Percentiles rank a stretch among this genome's conserved stretches.
These are phyloP conservation scores for Neostapfia colusana DNA, from an alignment of 176 grass and related monocot genomes.

Conservation along the genomic window DNA sequence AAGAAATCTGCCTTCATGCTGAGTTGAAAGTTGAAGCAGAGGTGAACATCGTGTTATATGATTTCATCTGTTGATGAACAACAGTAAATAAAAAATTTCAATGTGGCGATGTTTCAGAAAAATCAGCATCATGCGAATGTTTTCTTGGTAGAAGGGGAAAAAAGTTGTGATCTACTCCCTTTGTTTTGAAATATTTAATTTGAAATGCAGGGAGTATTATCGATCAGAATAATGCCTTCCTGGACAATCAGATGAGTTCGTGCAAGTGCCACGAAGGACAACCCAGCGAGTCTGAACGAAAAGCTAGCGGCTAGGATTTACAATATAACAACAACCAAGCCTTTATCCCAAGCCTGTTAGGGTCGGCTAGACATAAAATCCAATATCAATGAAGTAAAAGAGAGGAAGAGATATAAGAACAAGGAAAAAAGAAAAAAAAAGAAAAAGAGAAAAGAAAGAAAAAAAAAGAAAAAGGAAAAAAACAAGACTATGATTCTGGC, in stretches of 20 bases:
- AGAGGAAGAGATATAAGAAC: too few relatives aligned
- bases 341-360: too few relatives aligned
- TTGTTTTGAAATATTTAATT: too few relatives aligned
- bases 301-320: too few relatives aligned
- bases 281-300: background rate
- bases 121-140: background rate
- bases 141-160: background rate
- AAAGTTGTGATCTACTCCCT: background rate
- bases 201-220: too few relatives aligned
- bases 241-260: background rate
- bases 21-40: constrained; percentile 28
- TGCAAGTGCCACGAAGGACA: background rate
- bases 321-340: too few relatives aligned
- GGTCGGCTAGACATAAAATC: too few relatives aligned
- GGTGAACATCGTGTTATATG: background rate
- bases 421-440: too few relatives aligned
- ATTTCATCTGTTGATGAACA: background rate
- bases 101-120: background rate
- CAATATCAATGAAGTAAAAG: too few relatives aligned
- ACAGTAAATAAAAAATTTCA: background rate
- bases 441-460: too few relatives aligned
- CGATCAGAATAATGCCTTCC: background rate
- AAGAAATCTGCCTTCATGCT: constrained; percentile 23
- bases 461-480: too few relatives aligned
- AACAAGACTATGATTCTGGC: too few relatives aligned